Percentiles rank a stretch among this genome's conserved stretches.
Conservation (phyloP, 2,329 filamentous ascomycete genomes). For the Dendryphion nanum region DNA sequence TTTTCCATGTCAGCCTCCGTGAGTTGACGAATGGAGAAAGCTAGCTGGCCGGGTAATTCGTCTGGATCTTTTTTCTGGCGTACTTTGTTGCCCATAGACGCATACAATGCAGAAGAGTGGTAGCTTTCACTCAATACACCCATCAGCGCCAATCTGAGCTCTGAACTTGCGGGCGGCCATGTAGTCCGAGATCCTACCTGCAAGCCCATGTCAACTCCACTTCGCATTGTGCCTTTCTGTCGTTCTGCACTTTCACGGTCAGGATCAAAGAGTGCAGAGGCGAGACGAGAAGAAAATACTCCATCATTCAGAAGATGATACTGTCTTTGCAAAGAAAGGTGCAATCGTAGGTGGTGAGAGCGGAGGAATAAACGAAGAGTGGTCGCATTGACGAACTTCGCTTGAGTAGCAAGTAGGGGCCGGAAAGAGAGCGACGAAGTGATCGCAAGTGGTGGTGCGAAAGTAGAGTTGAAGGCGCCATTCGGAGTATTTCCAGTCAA, state of each 20-base stretch:
- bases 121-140: constrained; percentile 80
- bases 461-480: constrained; percentile 11
- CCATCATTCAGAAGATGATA: constrained; percentile 87
- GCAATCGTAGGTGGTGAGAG: constrained; percentile 67
- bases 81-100: constrained; percentile 10
- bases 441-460: constrained; percentile 55
- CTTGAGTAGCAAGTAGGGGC: constrained; percentile 71
- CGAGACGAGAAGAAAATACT: constrained; percentile 75
- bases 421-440: constrained; percentile 71
- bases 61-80: constrained; percentile 17
- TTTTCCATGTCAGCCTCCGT: constrained; percentile 74
- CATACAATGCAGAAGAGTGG: constrained; percentile 37
- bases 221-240: constrained; percentile 63
- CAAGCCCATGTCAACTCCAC: constrained; percentile 71
- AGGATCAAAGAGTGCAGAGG: constrained; percentile 80
- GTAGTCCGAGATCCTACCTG: constrained; percentile 75
- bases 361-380: constrained; percentile 76
- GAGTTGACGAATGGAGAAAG: constrained; percentile 75
- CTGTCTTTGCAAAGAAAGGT: constrained; percentile 71
- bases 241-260: constrained; percentile 78
- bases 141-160: constrained; percentile 85
- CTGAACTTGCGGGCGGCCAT: constrained; percentile 93
- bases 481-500: constrained; percentile 7
- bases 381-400: constrained; percentile 72
- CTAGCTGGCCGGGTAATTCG: constrained; percentile 45